A percentile compares a stretch with the other conserved stretches of the same genome.
Evolutionary conservation across 768 basidiomycete species (phyloP).

Genomic region (Rickenella mellea): DNA sequence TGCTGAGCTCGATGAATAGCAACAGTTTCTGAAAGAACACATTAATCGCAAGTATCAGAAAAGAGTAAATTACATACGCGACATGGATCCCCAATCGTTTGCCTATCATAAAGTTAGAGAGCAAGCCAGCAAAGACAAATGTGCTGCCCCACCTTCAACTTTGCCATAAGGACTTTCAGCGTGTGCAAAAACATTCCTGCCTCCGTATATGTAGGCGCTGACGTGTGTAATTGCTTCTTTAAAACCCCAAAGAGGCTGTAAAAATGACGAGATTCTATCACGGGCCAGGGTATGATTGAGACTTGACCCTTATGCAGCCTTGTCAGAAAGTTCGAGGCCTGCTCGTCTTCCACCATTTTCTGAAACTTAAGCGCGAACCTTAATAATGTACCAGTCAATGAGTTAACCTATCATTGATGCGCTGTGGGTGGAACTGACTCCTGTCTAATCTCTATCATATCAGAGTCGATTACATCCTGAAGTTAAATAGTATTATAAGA

Average conservation of each 20-base stretch:
- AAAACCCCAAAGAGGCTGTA: conserved; percentile 43
- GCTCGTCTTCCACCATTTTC: conserved; percentile 53
- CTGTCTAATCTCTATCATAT: conserved; percentile 45
- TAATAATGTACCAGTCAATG: too few relatives aligned
- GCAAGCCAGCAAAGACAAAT: too few relatives aligned
- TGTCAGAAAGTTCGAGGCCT: conserved; percentile 53
- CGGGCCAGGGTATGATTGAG: conserved; percentile 57
- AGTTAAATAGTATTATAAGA: not conserved
- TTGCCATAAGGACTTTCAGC: conserved; percentile 59
- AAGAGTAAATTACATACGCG: conserved; percentile 39
- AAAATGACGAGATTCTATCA: conserved; percentile 54
- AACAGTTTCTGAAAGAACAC: conserved; percentile 20
- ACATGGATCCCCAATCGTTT: conserved; percentile 57
- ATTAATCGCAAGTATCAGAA: too few relatives aligned
- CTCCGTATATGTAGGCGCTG: conserved; percentile 35
- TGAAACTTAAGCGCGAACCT: conserved; percentile 52
- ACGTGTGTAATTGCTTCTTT: conserved; percentile 37
- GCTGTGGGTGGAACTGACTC: conserved; percentile 36
- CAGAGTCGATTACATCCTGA: conserved; percentile 59
- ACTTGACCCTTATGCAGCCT: conserved; percentile 46
- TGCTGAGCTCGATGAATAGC: conserved; percentile 22
- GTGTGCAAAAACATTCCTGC: conserved; percentile 48
- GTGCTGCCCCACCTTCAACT: conserved; percentile 41
- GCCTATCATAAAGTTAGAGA: too few relatives aligned
- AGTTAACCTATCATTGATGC: too few relatives aligned